phyloP scores from a whole-genome alignment of 2,329 filamentous ascomycete species.

The Apiospora arundinis region DNA sequence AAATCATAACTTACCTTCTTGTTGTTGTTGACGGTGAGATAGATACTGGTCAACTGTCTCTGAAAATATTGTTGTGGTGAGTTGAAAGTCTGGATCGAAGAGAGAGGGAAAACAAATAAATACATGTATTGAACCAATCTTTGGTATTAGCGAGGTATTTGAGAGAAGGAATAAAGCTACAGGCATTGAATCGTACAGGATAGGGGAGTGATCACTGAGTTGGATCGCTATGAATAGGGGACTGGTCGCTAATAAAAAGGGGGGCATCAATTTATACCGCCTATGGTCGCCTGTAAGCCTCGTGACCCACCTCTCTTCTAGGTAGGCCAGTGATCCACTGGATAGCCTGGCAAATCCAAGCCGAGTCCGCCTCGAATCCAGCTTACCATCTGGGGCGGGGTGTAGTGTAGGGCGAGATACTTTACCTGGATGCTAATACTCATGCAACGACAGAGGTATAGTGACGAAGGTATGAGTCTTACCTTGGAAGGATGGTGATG shows the following conservation, averaged over 20 bases:
- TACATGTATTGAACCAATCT: not conserved
- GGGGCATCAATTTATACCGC: not conserved
- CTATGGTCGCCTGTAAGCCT: not conserved
- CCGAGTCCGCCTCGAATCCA: not conserved
- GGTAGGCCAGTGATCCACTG: constrained; percentile 7
- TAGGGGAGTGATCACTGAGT: not conserved
- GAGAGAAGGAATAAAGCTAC: not conserved
- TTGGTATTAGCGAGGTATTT: not conserved
- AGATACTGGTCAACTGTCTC: not conserved
- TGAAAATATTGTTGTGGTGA: not conserved
- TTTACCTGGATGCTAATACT: constrained; percentile 1
- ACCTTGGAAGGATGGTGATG: not conserved
- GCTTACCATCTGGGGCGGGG: not conserved
- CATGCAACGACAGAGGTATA: not conserved
- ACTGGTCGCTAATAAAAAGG: not conserved
- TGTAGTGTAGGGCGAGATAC: not conserved
- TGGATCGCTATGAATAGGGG: not conserved
- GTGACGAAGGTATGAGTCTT: not conserved
- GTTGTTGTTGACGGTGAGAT: not conserved
- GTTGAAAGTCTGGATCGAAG: not conserved
- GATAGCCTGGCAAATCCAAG: not conserved
- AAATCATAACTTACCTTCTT: not conserved
- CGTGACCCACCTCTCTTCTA: not conserved
- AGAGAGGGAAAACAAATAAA: not conserved
- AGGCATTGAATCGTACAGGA: not conserved